phyloP scores from a whole-genome alignment of 192 early-diverging fungal genomes.

The Chytriomyces sp. region DNA sequence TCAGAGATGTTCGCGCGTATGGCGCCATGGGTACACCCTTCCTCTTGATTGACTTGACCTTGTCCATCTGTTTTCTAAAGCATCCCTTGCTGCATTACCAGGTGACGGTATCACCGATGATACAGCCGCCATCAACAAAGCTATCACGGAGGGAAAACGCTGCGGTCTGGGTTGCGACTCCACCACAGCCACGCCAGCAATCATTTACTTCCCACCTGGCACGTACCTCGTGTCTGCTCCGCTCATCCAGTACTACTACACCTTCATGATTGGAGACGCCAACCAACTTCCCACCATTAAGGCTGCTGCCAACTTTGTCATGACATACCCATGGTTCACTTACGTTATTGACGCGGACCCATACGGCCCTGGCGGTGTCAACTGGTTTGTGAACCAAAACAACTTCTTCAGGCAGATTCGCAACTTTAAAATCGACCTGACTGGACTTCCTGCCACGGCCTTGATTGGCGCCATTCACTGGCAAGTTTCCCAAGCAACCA shows the following conservation, averaged over 20 bases:
- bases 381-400: constrained; percentile 52
- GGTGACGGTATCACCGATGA: constrained; percentile 54
- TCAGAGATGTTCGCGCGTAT: constrained; percentile 24
- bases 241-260: constrained; percentile 49
- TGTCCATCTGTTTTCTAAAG: neutral
- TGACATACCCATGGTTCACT: constrained; percentile 29
- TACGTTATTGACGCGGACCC: constrained; percentile 47
- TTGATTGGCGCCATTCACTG: constrained; percentile 47
- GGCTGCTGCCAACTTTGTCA: constrained; percentile 40
- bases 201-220: constrained; percentile 54
- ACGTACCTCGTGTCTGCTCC: constrained; percentile 42
- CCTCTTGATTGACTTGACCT: too few relatives aligned
- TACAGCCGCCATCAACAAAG: constrained; percentile 50
- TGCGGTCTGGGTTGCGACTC: constrained; percentile 51
- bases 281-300: constrained; percentile 42
- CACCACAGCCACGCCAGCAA: constrained; percentile 42
- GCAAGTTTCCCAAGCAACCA: constrained; percentile 56
- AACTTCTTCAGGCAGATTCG: constrained; percentile 53
- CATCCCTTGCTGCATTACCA: neutral
- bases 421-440: constrained; percentile 50
- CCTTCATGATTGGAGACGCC: constrained; percentile 52
- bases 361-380: constrained; percentile 30
- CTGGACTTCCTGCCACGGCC: constrained; percentile 29
- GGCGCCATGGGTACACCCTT: neutral
- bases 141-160: constrained; percentile 42